These are phyloP conservation scores for Populus tomentosa DNA, from an alignment of 441 rosid genomes.

Conservation along the genomic window DNA sequence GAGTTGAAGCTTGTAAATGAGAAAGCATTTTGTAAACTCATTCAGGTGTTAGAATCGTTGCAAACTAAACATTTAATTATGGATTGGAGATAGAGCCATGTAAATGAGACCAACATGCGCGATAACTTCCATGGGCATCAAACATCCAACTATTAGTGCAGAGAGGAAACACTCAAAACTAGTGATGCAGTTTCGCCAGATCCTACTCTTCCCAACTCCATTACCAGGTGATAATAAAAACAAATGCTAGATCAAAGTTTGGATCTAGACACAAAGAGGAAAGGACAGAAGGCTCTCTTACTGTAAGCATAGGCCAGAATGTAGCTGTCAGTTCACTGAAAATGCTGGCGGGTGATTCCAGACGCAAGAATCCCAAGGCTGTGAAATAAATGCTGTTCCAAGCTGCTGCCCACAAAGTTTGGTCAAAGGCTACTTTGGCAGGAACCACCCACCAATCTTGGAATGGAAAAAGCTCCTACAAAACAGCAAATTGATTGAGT, in stretches of 20 bases:
- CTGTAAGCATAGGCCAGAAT: constrained; percentile 79
- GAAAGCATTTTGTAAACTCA: background rate
- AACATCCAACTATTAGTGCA: background rate
- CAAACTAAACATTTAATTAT: background rate
- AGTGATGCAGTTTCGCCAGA: background rate
- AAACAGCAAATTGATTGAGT: background rate
- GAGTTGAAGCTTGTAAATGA: background rate
- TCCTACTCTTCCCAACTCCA: background rate
- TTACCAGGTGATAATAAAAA: background rate
- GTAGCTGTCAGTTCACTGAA: constrained; percentile 66
- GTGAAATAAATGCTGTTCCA: constrained; percentile 88
- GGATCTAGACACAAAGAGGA: background rate
- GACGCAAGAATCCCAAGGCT: constrained; percentile 65
- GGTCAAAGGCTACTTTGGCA: constrained; percentile 78
- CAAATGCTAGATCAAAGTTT: background rate
- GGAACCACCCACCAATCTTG: constrained; percentile 97
- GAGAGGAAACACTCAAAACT: background rate
- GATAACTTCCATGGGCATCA: background rate
- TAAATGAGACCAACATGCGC: background rate
- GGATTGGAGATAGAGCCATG: background rate
- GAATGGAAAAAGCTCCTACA: constrained; percentile 72
- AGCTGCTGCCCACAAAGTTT: constrained; percentile 79
- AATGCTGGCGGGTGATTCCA: constrained; percentile 63
- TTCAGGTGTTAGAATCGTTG: background rate
- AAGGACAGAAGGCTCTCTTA: constrained; percentile 32